Evolutionary conservation across 1,139 yeast species (phyloP).

Genomic region (Taphrina wiesneri): DNA sequence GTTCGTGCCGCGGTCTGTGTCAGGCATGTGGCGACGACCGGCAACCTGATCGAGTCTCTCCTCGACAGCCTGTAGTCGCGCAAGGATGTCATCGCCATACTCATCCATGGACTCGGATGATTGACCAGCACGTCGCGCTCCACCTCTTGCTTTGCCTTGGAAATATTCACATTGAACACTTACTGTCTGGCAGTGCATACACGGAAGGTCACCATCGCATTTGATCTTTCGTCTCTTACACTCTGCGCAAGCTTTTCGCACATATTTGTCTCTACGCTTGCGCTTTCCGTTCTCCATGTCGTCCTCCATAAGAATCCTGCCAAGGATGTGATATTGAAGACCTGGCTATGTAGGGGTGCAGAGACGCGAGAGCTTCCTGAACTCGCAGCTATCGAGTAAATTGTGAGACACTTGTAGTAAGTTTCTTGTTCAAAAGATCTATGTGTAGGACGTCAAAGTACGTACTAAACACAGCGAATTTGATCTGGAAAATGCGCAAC

Average conservation of each 20-base stretch:
- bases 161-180: slow-evolving; percentile 38
- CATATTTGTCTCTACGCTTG: slow-evolving; percentile 29
- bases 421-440: no score
- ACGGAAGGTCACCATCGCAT: slow-evolving; percentile 37
- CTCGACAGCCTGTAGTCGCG: slow-evolving; percentile 5
- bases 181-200: slow-evolving; percentile 35
- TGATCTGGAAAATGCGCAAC: no score
- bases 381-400: no score
- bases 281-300: background rate
- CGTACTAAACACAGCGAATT: no score
- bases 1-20: background rate
- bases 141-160: slow-evolving; percentile 27
- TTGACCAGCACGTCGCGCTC: slow-evolving; percentile 14
- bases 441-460: no score
- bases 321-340: no score
- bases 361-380: no score
- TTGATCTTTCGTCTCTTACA: slow-evolving; percentile 38
- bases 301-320: background rate
- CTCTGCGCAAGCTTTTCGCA: slow-evolving; percentile 37
- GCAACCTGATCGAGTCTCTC: slow-evolving; percentile 2
- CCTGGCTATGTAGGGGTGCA: no score
- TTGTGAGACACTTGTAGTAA: no score
- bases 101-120: background rate
- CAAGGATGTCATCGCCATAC: background rate
- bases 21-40: background rate